These are phyloP conservation scores for Cordyceps farinosa DNA, from an alignment of 2,329 filamentous ascomycete species.

Conservation along the genomic window DNA sequence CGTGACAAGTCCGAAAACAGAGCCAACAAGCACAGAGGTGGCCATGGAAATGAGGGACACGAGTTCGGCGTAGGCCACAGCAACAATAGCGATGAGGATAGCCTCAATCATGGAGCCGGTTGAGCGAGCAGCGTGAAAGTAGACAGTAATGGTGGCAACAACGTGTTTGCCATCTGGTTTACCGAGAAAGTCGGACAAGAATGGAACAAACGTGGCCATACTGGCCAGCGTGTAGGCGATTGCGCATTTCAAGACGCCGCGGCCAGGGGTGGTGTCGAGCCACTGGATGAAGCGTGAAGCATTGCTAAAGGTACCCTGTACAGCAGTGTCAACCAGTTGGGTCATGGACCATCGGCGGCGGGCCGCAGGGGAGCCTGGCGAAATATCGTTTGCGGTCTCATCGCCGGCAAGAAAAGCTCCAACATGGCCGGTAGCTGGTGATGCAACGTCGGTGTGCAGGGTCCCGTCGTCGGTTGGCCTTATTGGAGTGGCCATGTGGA, in stretches of 20 bases:
- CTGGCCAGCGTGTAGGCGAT: slow-evolving; percentile 80
- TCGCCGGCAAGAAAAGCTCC: background rate
- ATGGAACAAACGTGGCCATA: slow-evolving; percentile 72
- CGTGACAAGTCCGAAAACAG: slow-evolving; percentile 58
- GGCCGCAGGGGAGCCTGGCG: background rate
- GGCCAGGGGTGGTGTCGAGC: slow-evolving; percentile 64
- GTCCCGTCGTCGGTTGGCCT: slow-evolving; percentile 16
- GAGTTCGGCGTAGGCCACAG: slow-evolving; percentile 63
- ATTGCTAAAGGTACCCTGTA: slow-evolving; percentile 16
- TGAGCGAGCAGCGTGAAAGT: slow-evolving; percentile 81
- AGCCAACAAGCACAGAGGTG: slow-evolving; percentile 70
- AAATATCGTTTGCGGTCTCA: background rate
- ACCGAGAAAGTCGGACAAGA: slow-evolving; percentile 68
- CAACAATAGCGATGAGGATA: slow-evolving; percentile 66
- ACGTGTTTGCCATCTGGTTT: slow-evolving; percentile 84
- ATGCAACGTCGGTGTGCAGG: slow-evolving; percentile 2
- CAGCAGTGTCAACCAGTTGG: slow-evolving; percentile 1
- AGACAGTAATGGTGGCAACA: slow-evolving; percentile 84
- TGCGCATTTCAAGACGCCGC: slow-evolving; percentile 79
- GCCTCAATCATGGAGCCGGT: slow-evolving; percentile 84
- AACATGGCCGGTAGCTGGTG: slow-evolving; percentile 1
- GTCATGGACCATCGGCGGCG: slow-evolving; percentile 7
- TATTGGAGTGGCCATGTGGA: slow-evolving; percentile 7
- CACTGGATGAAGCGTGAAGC: slow-evolving; percentile 48
- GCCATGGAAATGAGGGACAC: slow-evolving; percentile 79